A percentile compares a stretch with the other conserved stretches of the same genome.
phyloP scores from a whole-genome alignment of 1,284 basidiomycete species.

The Microbotryum violaceum region DNA sequence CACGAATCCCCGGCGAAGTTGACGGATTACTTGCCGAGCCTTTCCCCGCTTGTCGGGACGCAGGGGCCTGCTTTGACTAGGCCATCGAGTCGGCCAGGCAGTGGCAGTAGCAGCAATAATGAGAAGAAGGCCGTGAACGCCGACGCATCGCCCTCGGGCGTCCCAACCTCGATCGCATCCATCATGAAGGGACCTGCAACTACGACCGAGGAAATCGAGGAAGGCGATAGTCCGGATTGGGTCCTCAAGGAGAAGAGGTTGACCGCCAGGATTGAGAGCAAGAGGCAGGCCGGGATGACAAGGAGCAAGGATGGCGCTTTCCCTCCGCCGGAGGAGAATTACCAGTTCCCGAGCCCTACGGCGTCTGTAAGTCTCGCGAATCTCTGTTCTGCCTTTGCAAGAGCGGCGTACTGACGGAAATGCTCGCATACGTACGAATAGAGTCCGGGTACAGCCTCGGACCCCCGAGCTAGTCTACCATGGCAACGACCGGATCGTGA shows the following conservation, averaged over 20 bases:
- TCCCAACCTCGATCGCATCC: too few species aligned
- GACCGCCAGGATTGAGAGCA: slow-evolving; percentile 4
- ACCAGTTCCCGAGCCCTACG: slow-evolving; percentile 19
- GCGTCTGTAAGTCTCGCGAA: not conserved
- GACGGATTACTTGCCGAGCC: too few species aligned
- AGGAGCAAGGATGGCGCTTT: slow-evolving; percentile 8
- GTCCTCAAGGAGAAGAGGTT: not conserved
- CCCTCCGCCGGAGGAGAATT: slow-evolving; percentile 16
- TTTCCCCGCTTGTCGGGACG: too few species aligned
- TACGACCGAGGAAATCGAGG: not conserved
- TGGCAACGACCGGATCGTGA: not conserved
- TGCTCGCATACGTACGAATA: too few species aligned
- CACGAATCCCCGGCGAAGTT: too few species aligned
- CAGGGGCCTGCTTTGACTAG: too few species aligned
- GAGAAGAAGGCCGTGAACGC: slow-evolving; percentile 1
- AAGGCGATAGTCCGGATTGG: not conserved
- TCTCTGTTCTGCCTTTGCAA: not conserved
- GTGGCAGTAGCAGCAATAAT: not conserved
- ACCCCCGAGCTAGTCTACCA: too few species aligned
- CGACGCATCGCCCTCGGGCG: too few species aligned
- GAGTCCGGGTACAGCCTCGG: too few species aligned
- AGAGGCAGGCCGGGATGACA: slow-evolving; percentile 7
- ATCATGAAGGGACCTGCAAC: not conserved
- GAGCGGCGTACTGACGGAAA: not conserved
- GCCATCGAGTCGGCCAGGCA: not conserved